Percentiles rank a stretch among this genome's conserved stretches.
Evolutionary conservation across 768 basidiomycete genomes (phyloP).

Genomic region (Sistotremastrum niveocremeum): DNA sequence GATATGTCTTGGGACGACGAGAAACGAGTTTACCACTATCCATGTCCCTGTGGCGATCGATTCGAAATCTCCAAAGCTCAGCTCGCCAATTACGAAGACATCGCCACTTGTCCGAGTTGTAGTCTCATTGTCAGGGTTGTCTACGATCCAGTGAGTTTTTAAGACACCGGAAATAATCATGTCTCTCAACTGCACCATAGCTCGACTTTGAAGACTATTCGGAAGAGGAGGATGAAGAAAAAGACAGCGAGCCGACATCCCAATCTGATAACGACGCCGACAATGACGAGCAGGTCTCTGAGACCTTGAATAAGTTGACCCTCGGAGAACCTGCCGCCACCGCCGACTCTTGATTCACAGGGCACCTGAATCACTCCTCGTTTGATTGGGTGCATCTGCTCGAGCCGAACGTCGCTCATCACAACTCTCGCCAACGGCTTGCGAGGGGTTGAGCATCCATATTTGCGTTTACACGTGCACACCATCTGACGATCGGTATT

Average conservation of each 20-base stretch:
- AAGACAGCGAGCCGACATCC: conserved; percentile 27
- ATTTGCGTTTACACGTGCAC: too few relatives aligned
- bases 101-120: conserved; percentile 93
- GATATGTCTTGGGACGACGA: conserved; percentile 86
- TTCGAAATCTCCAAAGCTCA: conserved; percentile 88
- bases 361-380: too few relatives aligned
- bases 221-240: conserved; percentile 31
- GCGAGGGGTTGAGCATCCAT: too few relatives aligned
- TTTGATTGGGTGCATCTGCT: too few relatives aligned
- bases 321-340: conserved; percentile 20
- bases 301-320: conserved; percentile 52
- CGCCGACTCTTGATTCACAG: neutral
- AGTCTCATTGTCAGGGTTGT: conserved; percentile 86
- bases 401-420: too few relatives aligned
- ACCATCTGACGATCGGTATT: too few relatives aligned
- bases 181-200: conserved; percentile 24
- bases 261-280: conserved; percentile 23
- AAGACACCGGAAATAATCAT: neutral
- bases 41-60: conserved; percentile 94
- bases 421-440: too few relatives aligned
- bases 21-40: conserved; percentile 83
- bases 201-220: conserved; percentile 76
- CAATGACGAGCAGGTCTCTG: conserved; percentile 40
- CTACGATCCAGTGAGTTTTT: conserved; percentile 74
- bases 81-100: conserved; percentile 80